Evolutionary conservation across 2,329 filamentous ascomycete genomes (phyloP), one percentile per base, ranked within the genome.

Genomic region (Sarocladium oryzae): DNA sequence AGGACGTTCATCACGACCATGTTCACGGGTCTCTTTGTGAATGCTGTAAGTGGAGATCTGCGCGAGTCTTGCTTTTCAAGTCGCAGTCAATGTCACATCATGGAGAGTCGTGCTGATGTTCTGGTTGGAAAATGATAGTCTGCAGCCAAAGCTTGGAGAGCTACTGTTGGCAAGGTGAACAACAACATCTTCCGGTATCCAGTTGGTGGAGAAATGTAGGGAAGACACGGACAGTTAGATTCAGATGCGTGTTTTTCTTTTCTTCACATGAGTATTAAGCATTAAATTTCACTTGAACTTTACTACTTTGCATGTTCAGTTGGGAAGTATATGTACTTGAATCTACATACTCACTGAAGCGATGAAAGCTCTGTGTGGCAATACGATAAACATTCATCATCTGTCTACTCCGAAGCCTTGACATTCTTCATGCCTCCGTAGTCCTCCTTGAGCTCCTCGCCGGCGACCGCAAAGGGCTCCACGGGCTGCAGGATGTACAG

Each of bases 401-500:
- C 28, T 30, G 13, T 40, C 38, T 56, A 60, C 7, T 58, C 54
- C 1, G 60, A 61, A 1, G 56, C 28, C 37, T 54, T 54, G 0
- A 62, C 61, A 1, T 59, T 58, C n/a, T 54, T 32, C 57, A 63
- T 61, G 0, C 36, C 43, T 1, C 61, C 62, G 64, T 69, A 21
- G 57, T 72, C 70, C 63, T 72, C 35, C 53, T 60, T 54, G 63
- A 64, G 15, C 16, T 57, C 51, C 16, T 56, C 53, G 0, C 55
- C 61, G 23, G 35, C 55, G 1, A 56, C 49, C 2, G 15, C 30
- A 2, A 61, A 46, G 1, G 51, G 13, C 40, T 43, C 7, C 20
- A 54, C 24, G 24, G 63, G 63, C 58, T 67, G 60, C 53, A 71
- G 53, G 1, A 70, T 63, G 61, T 74, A 64, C 58, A 63, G 50